These are phyloP conservation scores for Chaetomidium leptoderma DNA, from an alignment of 495 filamentous ascomycete species.

Conservation along the genomic window DNA sequence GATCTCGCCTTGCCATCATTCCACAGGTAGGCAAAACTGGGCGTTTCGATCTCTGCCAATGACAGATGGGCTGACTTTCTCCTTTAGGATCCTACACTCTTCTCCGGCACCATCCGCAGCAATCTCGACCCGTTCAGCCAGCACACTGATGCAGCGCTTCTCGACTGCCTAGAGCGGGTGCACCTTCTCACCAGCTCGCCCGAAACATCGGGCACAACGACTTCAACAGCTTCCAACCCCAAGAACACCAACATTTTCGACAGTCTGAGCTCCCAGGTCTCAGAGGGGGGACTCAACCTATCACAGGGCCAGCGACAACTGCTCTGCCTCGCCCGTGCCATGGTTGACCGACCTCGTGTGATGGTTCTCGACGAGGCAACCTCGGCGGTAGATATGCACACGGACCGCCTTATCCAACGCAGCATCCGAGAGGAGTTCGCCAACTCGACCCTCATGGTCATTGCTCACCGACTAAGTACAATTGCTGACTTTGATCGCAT, in stretches of 20 bases:
- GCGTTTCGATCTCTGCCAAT: too few relatives aligned
- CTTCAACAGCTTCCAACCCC: slow-evolving; percentile 29
- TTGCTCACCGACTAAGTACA: slow-evolving; percentile 82
- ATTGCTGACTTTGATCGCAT: slow-evolving; percentile 85
- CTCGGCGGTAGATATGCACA: slow-evolving; percentile 81
- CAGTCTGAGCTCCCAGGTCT: slow-evolving; percentile 57
- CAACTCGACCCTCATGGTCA: slow-evolving; percentile 75
- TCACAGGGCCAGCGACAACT: slow-evolving; percentile 88
- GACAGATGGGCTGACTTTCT: too few relatives aligned
- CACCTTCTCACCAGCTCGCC: slow-evolving; percentile 56
- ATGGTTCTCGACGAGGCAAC: slow-evolving; percentile 92
- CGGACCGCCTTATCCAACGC: slow-evolving; percentile 75
- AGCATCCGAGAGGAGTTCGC: slow-evolving; percentile 77
- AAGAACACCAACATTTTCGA: slow-evolving; percentile 61
- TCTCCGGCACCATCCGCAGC: slow-evolving; percentile 41
- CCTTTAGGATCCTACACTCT: slow-evolving; percentile 43
- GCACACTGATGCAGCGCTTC: slow-evolving; percentile 61
- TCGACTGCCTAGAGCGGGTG: slow-evolving; percentile 70
- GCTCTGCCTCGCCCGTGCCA: slow-evolving; percentile 81
- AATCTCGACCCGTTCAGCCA: slow-evolving; percentile 49
- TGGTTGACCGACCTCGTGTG: slow-evolving; percentile 72
- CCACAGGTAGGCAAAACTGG: too few relatives aligned
- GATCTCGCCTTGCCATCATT: slow-evolving; percentile 37
- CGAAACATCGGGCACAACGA: slow-evolving; percentile 23
- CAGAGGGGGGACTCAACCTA: slow-evolving; percentile 74